Base-by-base conservation (phyloP, 176 grass and related monocot species). In the Triticum monococcum region DNA sequence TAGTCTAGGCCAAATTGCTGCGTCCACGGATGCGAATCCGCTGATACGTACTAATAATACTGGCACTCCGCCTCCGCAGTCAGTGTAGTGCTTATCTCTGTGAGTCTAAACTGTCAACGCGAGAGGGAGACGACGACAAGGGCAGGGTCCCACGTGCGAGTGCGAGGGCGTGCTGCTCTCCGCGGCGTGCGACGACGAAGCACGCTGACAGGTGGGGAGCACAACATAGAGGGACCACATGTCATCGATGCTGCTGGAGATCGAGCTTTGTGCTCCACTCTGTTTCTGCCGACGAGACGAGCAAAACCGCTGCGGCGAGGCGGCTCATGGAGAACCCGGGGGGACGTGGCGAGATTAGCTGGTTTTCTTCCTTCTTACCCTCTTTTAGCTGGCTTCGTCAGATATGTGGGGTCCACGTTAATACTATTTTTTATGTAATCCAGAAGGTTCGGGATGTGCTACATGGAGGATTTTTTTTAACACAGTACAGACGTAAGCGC, bases 221-320 rank as follows among this genome's bases (percentile, higher is more conserved):
- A 3, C 0, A 2, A 2, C 0, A 2, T 4, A 0, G 0, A 0
- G 9, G 35, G 57, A 14, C 48, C 88, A 3, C 12, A 0, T 36
- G 83, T 81, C 88, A 86, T 0, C 20, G 28, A 0, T 1, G 0
- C 0, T 4, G 2, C 8, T 5, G 28, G 14, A 22, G 9, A 4
- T 1, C 0, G 5, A 0, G 8, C 0, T 9, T 5, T 1, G 17
- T 33, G 1, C 18, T 10, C 2, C 4, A 3, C 17, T 20, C 8
- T 82, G 37, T 10, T 31, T 31, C 8, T 11, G 18, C 0, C 61
- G 8, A 11, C 22, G 3, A 24, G 8, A 11, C 22, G 18, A 24
- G 45, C 41, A 89, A 89, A 89, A 84, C 81, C 81, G 38, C 87
- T 63, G 38, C 78, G 77, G 36, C 85, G 65, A 23, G 40, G 79